Base-by-base conservation (phyloP, 371 early-diverging fungal genomes). In the Circinella minor region DNA sequence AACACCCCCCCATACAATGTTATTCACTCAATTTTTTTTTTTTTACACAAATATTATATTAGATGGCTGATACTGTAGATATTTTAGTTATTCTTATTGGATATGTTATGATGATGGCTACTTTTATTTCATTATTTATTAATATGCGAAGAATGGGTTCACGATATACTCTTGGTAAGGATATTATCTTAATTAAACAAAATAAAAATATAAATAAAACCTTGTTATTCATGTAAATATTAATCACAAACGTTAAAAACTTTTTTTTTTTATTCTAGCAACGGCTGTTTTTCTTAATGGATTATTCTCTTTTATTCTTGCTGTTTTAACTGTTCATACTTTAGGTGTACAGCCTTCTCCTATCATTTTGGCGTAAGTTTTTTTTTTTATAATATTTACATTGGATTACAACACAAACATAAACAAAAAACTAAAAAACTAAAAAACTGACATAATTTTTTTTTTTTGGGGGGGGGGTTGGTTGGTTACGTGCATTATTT, bases 111-210 rank as follows among this genome's bases (percentile, higher is more conserved):
- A 92, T 94, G 86, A 83, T 90, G 63, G 86, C 86, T 63, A 94
- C 95, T 8, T 89, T 96, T 69, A 81, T 90, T 37, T 84, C 89
- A 39, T 80, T 95, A 13, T 95, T 94, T 64, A 74, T 84, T 63
- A 95, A 93, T 69, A 93, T 96, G 94, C 88, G 94, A 65, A 81
- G 86, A 36, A 83, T 94, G 68, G 95, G 95, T 36, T 95, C 95
- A 15, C 86, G 88, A 65, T 89, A 90, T 70, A 88, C 92, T 2
- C 83, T 96, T 60, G 93, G 90, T 79, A 82, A 81, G 69, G 15
- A 11, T 9, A 9, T 3, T 5, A 13, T 51, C 51, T 51, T 51
- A 8, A 17, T 17, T 15, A 11, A 47, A 9, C 15, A 47, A 0
- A 9, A n/a, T n/a, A n/a, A n/a, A n/a, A n/a, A n/a, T n/a, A n/a